Conservation (phyloP, 768 basidiomycete species). For the Leccinum olivaceopallidum region DNA sequence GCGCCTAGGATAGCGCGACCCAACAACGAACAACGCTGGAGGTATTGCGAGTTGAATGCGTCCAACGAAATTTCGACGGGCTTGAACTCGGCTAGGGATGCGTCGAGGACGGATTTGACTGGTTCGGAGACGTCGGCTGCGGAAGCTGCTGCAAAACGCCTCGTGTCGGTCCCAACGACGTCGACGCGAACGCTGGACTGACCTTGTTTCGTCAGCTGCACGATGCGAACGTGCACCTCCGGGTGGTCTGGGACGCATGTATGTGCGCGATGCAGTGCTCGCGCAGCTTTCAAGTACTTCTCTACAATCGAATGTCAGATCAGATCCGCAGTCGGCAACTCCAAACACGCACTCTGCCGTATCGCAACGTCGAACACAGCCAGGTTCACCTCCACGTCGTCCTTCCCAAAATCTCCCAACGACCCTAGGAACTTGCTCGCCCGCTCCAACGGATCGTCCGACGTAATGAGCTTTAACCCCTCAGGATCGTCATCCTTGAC, state of each 20-base stretch:
- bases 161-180: no score
- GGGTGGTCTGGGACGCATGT: conserved; percentile 56
- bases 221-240: conserved; percentile 68
- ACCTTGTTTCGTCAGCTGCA: conserved; percentile 64
- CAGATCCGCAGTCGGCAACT: background rate
- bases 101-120: conserved; percentile 50
- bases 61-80: conserved; percentile 60
- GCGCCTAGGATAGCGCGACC: conserved; percentile 58
- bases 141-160: conserved; percentile 42
- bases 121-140: conserved; percentile 46
- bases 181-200: conserved; percentile 9
- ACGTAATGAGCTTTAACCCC: conserved; percentile 67
- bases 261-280: conserved; percentile 61
- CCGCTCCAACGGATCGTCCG: conserved; percentile 67
- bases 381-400: conserved; percentile 70
- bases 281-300: conserved; percentile 77
- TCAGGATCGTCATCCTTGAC: conserved; percentile 83
- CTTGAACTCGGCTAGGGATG: conserved; percentile 50
- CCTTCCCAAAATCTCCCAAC: conserved; percentile 50
- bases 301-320: conserved; percentile 41
- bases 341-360: conserved; percentile 63
- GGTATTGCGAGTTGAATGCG: conserved; percentile 71
- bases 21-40: conserved; percentile 58
- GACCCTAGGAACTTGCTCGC: conserved; percentile 73
- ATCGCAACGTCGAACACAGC: conserved; percentile 79